Percentiles rank a stretch among this genome's conserved stretches.
phyloP scores from a whole-genome alignment of 2,329 filamentous ascomycete genomes.

The Colletotrichum godetiae region DNA sequence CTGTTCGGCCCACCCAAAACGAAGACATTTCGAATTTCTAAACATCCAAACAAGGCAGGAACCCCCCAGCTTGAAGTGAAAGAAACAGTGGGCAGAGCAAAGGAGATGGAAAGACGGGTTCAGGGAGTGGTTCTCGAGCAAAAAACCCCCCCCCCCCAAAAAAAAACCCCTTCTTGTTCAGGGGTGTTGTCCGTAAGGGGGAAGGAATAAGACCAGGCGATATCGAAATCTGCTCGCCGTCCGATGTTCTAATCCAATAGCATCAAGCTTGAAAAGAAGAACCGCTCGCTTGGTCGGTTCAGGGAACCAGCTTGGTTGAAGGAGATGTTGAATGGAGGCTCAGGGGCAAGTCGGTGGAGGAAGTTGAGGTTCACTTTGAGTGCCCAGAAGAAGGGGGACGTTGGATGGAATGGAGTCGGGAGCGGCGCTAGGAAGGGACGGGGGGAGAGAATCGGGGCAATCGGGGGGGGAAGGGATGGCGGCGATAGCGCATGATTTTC shows the following conservation, averaged over 20 bases:
- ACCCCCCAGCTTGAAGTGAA: background rate
- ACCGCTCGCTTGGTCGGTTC: background rate
- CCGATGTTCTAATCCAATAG: slow-evolving; percentile 18
- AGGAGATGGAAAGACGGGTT: background rate
- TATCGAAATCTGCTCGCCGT: slow-evolving; percentile 2
- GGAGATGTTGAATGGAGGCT: slow-evolving; percentile 27
- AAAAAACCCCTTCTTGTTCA: slow-evolving; percentile 14
- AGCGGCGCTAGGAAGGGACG: background rate
- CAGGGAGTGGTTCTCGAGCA: background rate
- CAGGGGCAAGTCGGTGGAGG: slow-evolving; percentile 29
- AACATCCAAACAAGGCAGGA: slow-evolving; percentile 9
- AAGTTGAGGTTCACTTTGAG: slow-evolving; percentile 36
- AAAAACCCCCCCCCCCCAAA: too few species aligned
- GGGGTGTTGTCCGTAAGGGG: background rate
- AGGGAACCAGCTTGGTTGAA: background rate
- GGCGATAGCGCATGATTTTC: slow-evolving; percentile 27
- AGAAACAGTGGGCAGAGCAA: slow-evolving; percentile 5
- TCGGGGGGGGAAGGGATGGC: too few species aligned
- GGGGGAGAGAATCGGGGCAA: background rate
- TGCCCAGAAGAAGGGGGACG: slow-evolving; percentile 31
- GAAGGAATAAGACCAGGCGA: background rate
- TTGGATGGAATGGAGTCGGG: slow-evolving; percentile 18
- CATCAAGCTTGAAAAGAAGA: slow-evolving; percentile 12
- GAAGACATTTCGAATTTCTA: background rate
- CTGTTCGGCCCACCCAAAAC: slow-evolving; percentile 8